phyloP scores from a whole-genome alignment of 1,139 yeast species.

The Schizosaccharomyces versatilis region DNA sequence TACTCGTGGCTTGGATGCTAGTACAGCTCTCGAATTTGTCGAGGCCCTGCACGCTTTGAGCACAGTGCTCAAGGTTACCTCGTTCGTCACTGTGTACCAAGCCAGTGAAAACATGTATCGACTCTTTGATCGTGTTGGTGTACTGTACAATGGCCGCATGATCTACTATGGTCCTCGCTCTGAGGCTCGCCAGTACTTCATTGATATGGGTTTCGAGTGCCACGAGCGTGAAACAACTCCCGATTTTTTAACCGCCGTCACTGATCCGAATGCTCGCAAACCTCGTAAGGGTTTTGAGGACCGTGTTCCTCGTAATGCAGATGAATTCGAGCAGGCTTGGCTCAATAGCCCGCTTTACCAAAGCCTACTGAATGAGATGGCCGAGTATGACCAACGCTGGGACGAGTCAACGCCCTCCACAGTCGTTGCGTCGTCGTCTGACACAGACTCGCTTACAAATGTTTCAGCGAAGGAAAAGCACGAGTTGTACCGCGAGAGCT shows the following conservation, averaged over 20 bases:
- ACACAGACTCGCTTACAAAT: constrained; percentile 3
- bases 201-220: constrained; percentile 48
- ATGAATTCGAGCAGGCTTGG: constrained; percentile 51
- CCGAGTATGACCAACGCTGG: constrained; percentile 16
- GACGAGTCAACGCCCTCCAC: constrained; percentile 6
- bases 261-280: constrained; percentile 49
- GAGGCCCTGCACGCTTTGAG: constrained; percentile 47
- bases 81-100: constrained; percentile 62
- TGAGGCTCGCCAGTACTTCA: constrained; percentile 38
- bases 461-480: constrained; percentile 17
- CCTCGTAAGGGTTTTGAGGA: constrained; percentile 34
- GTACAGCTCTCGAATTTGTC: constrained; percentile 55
- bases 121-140: constrained; percentile 48
- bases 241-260: constrained; percentile 57
- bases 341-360: constrained; percentile 31
- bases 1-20: constrained; percentile 54
- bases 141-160: constrained; percentile 58
- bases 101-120: constrained; percentile 62
- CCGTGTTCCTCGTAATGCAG: constrained; percentile 44
- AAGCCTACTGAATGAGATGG: constrained; percentile 23
- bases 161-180: constrained; percentile 45
- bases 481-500: constrained; percentile 9
- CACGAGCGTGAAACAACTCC: constrained; percentile 64
- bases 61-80: constrained; percentile 32
- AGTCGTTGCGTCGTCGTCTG: not conserved